Conservation (phyloP, 2,329 filamentous ascomycete species). For the Botrytis porri region DNA sequence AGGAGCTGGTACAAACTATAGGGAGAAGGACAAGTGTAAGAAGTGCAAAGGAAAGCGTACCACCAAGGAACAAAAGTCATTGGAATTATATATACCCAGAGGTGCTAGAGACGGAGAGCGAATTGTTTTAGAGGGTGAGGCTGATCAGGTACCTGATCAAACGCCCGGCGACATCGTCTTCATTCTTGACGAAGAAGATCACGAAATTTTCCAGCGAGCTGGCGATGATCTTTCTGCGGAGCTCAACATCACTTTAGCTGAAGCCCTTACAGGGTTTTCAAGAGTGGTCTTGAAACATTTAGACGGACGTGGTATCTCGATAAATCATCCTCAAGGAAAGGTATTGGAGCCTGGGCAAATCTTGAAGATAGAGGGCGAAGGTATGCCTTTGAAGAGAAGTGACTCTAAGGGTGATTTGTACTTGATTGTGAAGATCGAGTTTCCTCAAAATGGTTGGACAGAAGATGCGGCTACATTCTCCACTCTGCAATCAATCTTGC, state of each 20-base stretch:
- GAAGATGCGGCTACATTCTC: constrained; percentile 67
- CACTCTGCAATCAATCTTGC: constrained; percentile 72
- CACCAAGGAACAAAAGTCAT: constrained; percentile 82
- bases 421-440: constrained; percentile 78
- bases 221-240: constrained; percentile 82
- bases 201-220: constrained; percentile 77
- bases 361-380: constrained; percentile 82
- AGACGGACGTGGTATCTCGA: constrained; percentile 83
- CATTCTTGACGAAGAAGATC: constrained; percentile 74
- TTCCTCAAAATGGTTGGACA: constrained; percentile 85
- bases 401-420: constrained; percentile 86
- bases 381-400: constrained; percentile 88
- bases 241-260: constrained; percentile 74
- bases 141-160: constrained; percentile 86
- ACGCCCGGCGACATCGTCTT: constrained; percentile 93
- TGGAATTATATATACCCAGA: constrained; percentile 93
- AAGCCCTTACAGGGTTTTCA: constrained; percentile 85
- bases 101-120: constrained; percentile 83
- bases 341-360: constrained; percentile 80
- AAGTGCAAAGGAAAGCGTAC: constrained; percentile 95
- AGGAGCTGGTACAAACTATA: constrained; percentile 81
- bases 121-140: constrained; percentile 88
- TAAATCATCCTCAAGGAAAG: constrained; percentile 77
- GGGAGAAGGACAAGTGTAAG: constrained; percentile 97
- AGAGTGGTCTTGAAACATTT: constrained; percentile 88